Base-by-base conservation (phyloP, 495 filamentous ascomycete species). In the Cladorrhinum samala region DNA sequence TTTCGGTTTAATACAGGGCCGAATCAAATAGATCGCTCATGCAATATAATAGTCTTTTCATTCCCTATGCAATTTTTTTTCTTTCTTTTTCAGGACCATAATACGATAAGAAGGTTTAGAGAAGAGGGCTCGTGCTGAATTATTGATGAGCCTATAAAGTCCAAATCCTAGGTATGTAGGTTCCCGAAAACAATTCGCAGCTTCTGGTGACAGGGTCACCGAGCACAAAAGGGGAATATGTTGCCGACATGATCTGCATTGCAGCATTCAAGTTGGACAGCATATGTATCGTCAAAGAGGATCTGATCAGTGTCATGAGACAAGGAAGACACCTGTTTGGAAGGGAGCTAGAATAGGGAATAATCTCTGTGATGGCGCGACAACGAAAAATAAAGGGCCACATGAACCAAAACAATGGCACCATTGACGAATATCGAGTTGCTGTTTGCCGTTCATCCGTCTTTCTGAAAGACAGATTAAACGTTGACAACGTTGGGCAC, bases 401-500 rank as follows among this genome's bases (percentile, higher is more conserved):
- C 42, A 45, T 45, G 42, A 21, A 17, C 14, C 18, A 45, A 7
- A 21, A 9, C 19, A 45, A 45, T 17, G 6, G 30, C 14, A 14
- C 2, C 42, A 45, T 45, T 45, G 23, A n/a, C 21, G 20, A 27
- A 30, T 47, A 1, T 19, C 42, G 27, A 33, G n/a, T n/a, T n/a
- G 17, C 20, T 41, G 13, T 41, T 45, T 23, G 23, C 21, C 21
- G 45, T 47, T 47, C 24, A 16, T 25, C 45, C 45, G 23, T 47
- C 11, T 20, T 21, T 23, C 23, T 3, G 14, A 45, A 13, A 45
- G 8, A n/a, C 39, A 41, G n/a, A 41, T 14, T 27, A 16, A 24
- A 24, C 20, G 45, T 47, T 20, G 21, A 24, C 20, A 33, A 17
- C 14, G 56, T 59, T 59, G 56, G 56, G 56, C 52, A 52, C 41